Percentiles rank a stretch among this genome's conserved stretches.
These are phyloP conservation scores for Aspergillus carlsbadensis DNA, from an alignment of 495 filamentous ascomycete genomes.

Conservation along the genomic window DNA sequence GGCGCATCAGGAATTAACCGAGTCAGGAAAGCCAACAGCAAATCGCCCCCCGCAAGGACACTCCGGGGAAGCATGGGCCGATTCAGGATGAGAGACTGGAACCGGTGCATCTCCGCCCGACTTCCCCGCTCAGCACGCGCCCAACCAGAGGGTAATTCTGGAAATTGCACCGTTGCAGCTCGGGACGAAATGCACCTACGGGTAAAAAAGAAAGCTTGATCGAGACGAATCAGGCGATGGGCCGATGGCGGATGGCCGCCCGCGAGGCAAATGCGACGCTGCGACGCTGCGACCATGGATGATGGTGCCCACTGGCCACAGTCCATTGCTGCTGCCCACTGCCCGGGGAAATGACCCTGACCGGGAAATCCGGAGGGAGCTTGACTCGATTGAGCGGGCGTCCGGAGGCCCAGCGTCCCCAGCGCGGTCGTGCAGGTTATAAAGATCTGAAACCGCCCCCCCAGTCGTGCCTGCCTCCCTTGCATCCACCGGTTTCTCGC, in stretches of 20 bases:
- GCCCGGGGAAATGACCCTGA: conserved; percentile 17
- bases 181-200: conserved; percentile 9
- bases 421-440: conserved; percentile 27
- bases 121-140: conserved; percentile 10
- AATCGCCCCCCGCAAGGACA: conserved; percentile 2
- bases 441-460: conserved; percentile 33
- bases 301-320: no score
- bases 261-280: conserved; percentile 23
- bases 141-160: conserved; percentile 20
- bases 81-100: no score
- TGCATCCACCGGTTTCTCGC: conserved; percentile 26
- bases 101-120: conserved; percentile 23
- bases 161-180: conserved; percentile 12
- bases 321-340: no score
- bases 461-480: conserved; percentile 27
- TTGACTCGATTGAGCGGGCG: conserved; percentile 25
- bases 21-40: conserved; percentile 9
- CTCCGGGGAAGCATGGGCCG: conserved; percentile 9
- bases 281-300: no score
- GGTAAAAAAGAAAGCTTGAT: conserved; percentile 2
- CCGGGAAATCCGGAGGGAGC: conserved; percentile 26
- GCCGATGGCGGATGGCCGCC: background rate
- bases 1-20: conserved; percentile 6
- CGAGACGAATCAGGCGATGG: no score
- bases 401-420: conserved; percentile 9